phyloP scores from a whole-genome alignment of 2,329 filamentous ascomycete species.

The Bipolaris bicolor region DNA sequence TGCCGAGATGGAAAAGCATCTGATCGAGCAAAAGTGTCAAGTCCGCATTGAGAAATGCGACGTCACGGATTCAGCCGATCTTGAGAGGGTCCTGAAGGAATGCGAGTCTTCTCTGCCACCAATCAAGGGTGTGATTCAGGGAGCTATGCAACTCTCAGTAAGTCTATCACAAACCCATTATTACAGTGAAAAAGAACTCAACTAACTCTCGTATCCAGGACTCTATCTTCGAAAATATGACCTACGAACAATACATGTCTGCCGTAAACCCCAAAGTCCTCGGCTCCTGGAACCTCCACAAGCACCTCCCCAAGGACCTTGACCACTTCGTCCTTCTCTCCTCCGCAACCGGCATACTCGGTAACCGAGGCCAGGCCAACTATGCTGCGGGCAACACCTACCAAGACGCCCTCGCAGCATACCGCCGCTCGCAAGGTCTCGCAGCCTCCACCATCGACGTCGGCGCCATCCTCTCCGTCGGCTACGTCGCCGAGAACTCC shows the following conservation, averaged over 20 bases:
- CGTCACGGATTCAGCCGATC: background rate
- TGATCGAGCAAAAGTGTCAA: background rate
- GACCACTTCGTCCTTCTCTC: constrained; percentile 30
- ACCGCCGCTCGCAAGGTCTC: background rate
- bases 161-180: background rate
- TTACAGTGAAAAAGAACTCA: background rate
- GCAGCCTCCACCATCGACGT: constrained; percentile 1
- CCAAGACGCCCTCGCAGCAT: constrained; percentile 14
- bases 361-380: constrained; percentile 5
- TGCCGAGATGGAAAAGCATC: background rate
- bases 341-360: constrained; percentile 20
- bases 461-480: constrained; percentile 3
- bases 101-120: background rate
- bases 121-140: constrained; percentile 1
- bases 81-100: background rate
- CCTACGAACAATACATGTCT: constrained; percentile 2
- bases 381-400: constrained; percentile 9
- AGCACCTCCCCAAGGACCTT: constrained; percentile 3
- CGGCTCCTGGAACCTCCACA: constrained; percentile 36
- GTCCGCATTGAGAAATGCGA: background rate
- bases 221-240: constrained; percentile 15
- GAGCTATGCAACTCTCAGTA: constrained; percentile 1
- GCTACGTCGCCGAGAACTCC: constrained; percentile 2
- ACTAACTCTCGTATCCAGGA: background rate
- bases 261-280: constrained; percentile 32